Evolutionary conservation across 768 basidiomycete species (phyloP), one percentile per base, ranked within the genome.

Genomic region (Pisolithus orientalis): DNA sequence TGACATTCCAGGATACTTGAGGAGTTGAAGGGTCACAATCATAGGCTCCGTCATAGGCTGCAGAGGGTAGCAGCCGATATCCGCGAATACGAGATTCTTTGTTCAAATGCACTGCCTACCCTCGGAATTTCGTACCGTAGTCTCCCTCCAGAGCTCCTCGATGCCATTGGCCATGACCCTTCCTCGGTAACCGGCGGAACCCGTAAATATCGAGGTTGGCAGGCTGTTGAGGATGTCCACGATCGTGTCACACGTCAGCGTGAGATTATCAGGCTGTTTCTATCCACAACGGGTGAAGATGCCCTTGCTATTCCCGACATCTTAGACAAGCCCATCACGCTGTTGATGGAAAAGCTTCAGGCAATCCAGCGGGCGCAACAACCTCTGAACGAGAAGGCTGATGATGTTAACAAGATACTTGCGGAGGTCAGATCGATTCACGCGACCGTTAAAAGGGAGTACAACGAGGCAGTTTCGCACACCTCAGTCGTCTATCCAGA

Each of bases 401-500:
- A 74, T 32, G 72, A 75, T 38, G 82, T 84, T 3, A 70, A 71
- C 9, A 72, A 72, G 16, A 66, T 74, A 32, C 65, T 90, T 43
- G 70, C 65, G 29, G 66, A 70, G 45, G 83, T 88, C 9, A 83
- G 83, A 60, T 65, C 68, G 10, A 59, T 77, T 8, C 86, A 89
- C 58, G 65, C 64, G 0, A 58, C 61, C 13, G 82, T 84, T 56
- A 89, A 90, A 69, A 65, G 70, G 16, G 78, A 78, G 49, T 90
- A 87, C 61, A 85, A 87, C 60, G 69, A 73, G 21, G 78, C 86
- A 0, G 61, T 84, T 17, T 77, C 81, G 16, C 77, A 84, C 58
- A 87, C 84, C 3, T 87, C 87, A n/a, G 76, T 80, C 24, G 77
- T 85, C 21, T 90, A 90, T 69, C 86, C 88, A 17, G 84, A 90